A percentile compares a stretch with the other conserved stretches of the same genome.
phyloP scores from a whole-genome alignment of 2,329 filamentous ascomycete species.

The Claviceps maximensis region DNA sequence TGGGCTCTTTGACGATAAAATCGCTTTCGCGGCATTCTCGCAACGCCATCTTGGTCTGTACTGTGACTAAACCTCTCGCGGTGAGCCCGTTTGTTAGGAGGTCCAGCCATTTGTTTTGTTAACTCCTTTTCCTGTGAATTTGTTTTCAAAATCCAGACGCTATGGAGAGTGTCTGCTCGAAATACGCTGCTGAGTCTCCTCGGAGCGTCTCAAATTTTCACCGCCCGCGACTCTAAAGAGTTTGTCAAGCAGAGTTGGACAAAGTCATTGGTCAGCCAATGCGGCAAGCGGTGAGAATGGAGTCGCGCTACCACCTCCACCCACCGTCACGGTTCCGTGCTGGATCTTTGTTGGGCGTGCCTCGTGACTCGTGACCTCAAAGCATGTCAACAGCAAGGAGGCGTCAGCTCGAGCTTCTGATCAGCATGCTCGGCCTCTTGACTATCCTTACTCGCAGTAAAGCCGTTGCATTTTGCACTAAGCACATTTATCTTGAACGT shows the following conservation, averaged over 20 bases:
- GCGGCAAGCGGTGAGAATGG: slow-evolving; percentile 9
- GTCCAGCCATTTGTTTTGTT: slow-evolving; percentile 15
- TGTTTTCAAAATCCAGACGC: no score
- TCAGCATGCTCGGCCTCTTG: background rate
- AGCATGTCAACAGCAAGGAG: background rate
- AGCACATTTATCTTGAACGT: background rate
- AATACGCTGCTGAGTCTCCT: background rate
- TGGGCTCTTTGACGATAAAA: slow-evolving; percentile 95
- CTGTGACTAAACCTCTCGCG: slow-evolving; percentile 51
- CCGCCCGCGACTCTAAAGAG: background rate
- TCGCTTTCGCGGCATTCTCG: slow-evolving; percentile 76
- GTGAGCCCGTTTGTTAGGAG: slow-evolving; percentile 45
- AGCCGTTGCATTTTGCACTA: background rate
- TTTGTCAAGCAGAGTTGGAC: background rate
- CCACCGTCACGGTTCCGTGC: background rate
- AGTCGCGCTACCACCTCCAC: background rate
- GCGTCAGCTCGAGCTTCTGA: background rate
- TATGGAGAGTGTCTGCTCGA: background rate
- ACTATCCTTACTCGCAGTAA: background rate
- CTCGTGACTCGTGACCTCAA: background rate
- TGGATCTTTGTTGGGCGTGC: background rate
- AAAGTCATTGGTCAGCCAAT: background rate
- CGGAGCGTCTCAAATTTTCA: background rate
- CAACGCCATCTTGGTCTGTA: slow-evolving; percentile 35
- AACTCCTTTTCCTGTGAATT: background rate